Conservation (phyloP, 1,139 yeast species). For the Diutina sp. region DNA sequence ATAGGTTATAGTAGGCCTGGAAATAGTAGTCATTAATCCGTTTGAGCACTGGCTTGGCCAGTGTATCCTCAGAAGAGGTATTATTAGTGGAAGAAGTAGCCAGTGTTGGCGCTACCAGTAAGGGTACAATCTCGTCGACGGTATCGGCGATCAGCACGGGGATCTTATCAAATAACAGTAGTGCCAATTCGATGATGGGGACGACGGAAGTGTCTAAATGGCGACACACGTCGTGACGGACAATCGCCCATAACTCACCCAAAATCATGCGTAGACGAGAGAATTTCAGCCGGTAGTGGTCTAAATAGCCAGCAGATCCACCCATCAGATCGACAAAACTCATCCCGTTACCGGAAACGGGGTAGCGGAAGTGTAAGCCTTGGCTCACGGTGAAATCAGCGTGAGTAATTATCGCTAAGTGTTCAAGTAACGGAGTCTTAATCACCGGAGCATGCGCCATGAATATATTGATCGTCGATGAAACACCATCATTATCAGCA, state of each 20-base stretch:
- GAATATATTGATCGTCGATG: slow-evolving; percentile 39
- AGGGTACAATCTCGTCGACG: slow-evolving; percentile 29
- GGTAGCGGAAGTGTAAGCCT: slow-evolving; percentile 61
- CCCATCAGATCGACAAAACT: slow-evolving; percentile 41
- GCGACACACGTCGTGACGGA: slow-evolving; percentile 35
- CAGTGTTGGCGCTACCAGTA: slow-evolving; percentile 13
- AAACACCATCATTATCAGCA: not conserved
- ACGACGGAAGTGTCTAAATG: slow-evolving; percentile 14
- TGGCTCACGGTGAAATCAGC: slow-evolving; percentile 66
- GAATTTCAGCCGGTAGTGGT: slow-evolving; percentile 48
- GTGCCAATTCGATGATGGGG: slow-evolving; percentile 27
- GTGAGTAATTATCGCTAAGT: slow-evolving; percentile 51
- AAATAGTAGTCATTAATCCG: slow-evolving; percentile 42
- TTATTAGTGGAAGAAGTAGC: too few species aligned
- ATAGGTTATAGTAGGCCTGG: slow-evolving; percentile 54
- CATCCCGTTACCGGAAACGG: slow-evolving; percentile 59
- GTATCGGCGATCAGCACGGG: slow-evolving; percentile 37
- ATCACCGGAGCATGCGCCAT: slow-evolving; percentile 57
- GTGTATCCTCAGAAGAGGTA: slow-evolving; percentile 5
- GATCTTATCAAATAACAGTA: slow-evolving; percentile 51
- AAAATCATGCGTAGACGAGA: slow-evolving; percentile 50
- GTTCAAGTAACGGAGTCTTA: slow-evolving; percentile 55
- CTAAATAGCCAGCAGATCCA: slow-evolving; percentile 30
- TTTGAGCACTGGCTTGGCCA: slow-evolving; percentile 15
- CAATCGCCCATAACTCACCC: slow-evolving; percentile 52